A percentile compares a stretch with the other conserved stretches of the same genome.
These are phyloP conservation scores for Exophiala lecanii-corni DNA, from an alignment of 2,329 filamentous ascomycete species.

Conservation along the genomic window DNA sequence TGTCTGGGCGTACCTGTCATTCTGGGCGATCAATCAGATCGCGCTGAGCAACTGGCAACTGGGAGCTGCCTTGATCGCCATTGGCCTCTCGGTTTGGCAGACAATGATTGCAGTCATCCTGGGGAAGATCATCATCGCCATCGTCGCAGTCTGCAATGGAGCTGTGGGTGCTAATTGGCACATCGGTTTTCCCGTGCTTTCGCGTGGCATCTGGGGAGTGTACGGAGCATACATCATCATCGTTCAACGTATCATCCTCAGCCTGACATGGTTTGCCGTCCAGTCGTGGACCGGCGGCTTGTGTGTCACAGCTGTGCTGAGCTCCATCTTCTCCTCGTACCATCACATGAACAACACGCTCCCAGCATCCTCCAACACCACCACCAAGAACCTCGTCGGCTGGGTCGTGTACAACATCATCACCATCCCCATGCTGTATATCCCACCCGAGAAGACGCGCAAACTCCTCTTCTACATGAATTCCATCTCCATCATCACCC, in stretches of 20 bases:
- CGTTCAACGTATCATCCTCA: conserved; percentile 39
- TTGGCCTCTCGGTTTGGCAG: conserved; percentile 40
- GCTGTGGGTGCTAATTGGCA: conserved; percentile 38
- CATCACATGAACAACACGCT: conserved; percentile 34
- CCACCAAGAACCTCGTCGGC: conserved; percentile 34
- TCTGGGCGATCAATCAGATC: conserved; percentile 39
- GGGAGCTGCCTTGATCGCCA: conserved; percentile 34
- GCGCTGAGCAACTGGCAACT: conserved; percentile 34
- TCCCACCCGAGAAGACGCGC: conserved; percentile 41
- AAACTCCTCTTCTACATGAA: conserved; percentile 30
- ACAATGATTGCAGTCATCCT: conserved; percentile 37
- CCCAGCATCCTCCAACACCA: conserved; percentile 31
- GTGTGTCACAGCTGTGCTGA: conserved; percentile 31
- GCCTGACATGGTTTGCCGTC: conserved; percentile 32
- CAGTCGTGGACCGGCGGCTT: conserved; percentile 37
- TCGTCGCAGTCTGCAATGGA: conserved; percentile 35
- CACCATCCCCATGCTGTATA: conserved; percentile 35
- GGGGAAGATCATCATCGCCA: conserved; percentile 35
- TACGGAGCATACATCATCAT: conserved; percentile 39
- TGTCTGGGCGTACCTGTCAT: conserved; percentile 34
- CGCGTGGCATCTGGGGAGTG: conserved; percentile 41
- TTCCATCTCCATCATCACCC: conserved; percentile 24
- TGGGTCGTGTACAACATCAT: conserved; percentile 31
- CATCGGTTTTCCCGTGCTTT: conserved; percentile 41
- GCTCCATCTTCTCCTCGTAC: conserved; percentile 33